A percentile compares a stretch with the other conserved stretches of the same genome.
Evolutionary conservation across 2,329 filamentous ascomycete species (phyloP).

Genomic region (Phialemoniopsis sp.): DNA sequence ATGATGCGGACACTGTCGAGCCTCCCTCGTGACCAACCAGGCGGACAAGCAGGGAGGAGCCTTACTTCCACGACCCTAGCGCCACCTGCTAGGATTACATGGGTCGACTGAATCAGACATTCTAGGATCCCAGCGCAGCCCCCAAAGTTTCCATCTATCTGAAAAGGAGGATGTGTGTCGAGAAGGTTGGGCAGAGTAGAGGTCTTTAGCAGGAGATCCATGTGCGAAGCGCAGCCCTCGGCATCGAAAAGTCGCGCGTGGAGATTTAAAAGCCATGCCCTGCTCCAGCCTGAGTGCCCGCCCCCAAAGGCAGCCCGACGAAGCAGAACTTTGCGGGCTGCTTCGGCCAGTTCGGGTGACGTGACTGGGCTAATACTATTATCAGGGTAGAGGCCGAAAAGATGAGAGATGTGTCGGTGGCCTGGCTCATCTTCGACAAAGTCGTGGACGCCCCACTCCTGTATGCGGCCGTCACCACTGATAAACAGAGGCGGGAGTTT

Average conservation of each 20-base stretch:
- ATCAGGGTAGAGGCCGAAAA: conserved; percentile 43
- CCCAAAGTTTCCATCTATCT: conserved; percentile 48
- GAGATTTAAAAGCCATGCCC: conserved; percentile 43
- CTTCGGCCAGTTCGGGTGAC: conserved; percentile 15
- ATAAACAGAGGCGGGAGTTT: conserved; percentile 16
- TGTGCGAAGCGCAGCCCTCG: conserved; percentile 27
- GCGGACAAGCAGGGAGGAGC: conserved; percentile 32
- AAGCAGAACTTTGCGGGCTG: conserved; percentile 21
- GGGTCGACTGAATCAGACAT: conserved; percentile 34
- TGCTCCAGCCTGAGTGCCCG: conserved; percentile 47
- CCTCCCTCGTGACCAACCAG: conserved; percentile 27
- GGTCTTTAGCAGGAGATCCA: conserved; percentile 30
- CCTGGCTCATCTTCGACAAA: conserved; percentile 37
- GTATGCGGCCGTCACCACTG: conserved; percentile 29
- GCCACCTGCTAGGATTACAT: too few relatives aligned
- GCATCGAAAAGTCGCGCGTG: conserved; percentile 37
- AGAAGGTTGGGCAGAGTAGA: conserved; percentile 39
- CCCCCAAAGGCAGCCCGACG: conserved; percentile 25
- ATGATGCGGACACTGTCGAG: conserved; percentile 25
- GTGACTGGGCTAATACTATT: conserved; percentile 25
- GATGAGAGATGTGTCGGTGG: conserved; percentile 45
- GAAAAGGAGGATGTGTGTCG: conserved; percentile 40
- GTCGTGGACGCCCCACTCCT: conserved; percentile 32
- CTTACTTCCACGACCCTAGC: conserved; percentile 15
- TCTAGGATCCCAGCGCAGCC: conserved; percentile 40